Evolutionary conservation across 2,329 filamentous ascomycete species (phyloP), one percentile per base, ranked within the genome.

Genomic region (Corniculantispora saksenae): DNA sequence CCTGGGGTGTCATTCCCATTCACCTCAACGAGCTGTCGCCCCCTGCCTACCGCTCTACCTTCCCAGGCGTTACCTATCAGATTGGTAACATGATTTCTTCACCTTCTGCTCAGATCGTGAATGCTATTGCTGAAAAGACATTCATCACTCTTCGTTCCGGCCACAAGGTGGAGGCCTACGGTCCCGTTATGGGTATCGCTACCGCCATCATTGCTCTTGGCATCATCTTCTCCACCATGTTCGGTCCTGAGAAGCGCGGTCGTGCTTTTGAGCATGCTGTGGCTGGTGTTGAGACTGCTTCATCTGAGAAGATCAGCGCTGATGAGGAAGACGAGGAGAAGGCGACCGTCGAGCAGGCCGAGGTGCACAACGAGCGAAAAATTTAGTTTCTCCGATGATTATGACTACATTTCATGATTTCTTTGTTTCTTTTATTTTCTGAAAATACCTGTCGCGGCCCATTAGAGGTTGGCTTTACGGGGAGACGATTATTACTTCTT

Each of bases 231-330:
- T 92, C 90, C 0, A 86, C 88, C 5, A 86, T 89, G 35, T 72
- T 93, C 62, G 91, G 91, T 0, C 91, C 90, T 0, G 91, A 94
- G 83, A 90, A 88, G 78, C 84, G 89, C 54, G 91, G 91, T 1
- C 82, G 89, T 21, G 81, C 84, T 65, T 93, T 94, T 70, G 90
- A 92, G 73, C 79, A 83, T 63, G 85, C 83, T 0, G 75, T 81
- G 19, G 78, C 78, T 9, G 79, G 79, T 61, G 68, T 77, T 1
- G 68, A 75, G 19, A 68, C 73, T 9, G 59, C 65, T 1, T 38
- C 71, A 7, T 65, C 68, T 7, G 66, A 69, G 63, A 76, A 77
- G 71, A 71, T 71, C 3, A 65, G 72, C 3, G 70, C 74, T n/a
- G 69, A 70, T 21, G 66, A 38, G 10, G 45, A 66, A 45, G 74